These are phyloP conservation scores for Lyophyllum semitale DNA, from an alignment of 768 basidiomycete species.

Conservation along the genomic window DNA sequence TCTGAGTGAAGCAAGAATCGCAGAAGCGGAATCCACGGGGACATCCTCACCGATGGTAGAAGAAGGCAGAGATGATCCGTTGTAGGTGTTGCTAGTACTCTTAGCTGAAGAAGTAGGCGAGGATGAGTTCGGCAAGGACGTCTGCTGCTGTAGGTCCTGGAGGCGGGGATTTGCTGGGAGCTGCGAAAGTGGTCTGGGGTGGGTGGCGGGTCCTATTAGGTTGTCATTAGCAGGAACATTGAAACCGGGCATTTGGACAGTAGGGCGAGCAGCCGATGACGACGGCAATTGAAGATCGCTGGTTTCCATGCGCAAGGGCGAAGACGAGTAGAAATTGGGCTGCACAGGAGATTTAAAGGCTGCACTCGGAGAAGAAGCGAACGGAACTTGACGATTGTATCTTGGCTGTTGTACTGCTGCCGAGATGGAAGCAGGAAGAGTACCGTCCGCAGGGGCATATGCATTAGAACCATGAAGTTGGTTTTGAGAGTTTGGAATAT, in stretches of 20 bases:
- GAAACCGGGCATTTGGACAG: not conserved
- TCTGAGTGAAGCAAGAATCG: conserved; percentile 40
- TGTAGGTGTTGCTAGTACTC: conserved; percentile 1
- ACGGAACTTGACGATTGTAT: not conserved
- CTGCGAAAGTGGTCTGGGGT: not conserved
- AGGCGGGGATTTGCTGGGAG: not conserved
- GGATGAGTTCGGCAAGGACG: conserved; percentile 11
- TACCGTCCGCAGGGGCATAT: conserved; percentile 1
- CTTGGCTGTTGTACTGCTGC: not conserved
- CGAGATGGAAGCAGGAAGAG: not conserved
- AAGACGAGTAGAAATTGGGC: conserved; percentile 8
- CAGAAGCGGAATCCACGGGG: conserved; percentile 2
- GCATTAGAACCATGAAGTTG: conserved; percentile 8
- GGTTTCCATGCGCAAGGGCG: conserved; percentile 4
- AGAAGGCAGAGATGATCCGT: not conserved
- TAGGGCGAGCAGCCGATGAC: conserved; percentile 1
- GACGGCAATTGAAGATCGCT: not conserved
- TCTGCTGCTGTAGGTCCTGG: conserved; percentile 11
- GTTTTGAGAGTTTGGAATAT: not conserved
- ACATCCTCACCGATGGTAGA: not conserved
- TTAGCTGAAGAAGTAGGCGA: conserved; percentile 13
- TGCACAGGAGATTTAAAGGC: not conserved
- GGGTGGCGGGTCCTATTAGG: not conserved
- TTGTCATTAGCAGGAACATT: not conserved
- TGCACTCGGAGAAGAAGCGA: conserved; percentile 14